Evolutionary conservation across 257 asterid genomes (phyloP).

Genomic region (Jaltomata sinuosa): DNA sequence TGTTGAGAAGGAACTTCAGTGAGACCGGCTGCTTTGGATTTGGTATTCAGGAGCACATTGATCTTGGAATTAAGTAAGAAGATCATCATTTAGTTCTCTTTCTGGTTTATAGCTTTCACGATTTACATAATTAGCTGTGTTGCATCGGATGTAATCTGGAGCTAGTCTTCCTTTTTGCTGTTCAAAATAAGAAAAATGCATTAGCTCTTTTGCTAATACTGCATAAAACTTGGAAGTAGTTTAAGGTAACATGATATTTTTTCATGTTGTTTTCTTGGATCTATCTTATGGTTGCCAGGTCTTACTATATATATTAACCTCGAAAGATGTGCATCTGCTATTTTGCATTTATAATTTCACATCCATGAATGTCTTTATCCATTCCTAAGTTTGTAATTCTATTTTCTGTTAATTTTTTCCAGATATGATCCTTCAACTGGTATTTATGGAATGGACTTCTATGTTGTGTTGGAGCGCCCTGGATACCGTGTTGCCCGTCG

Average conservation of each 20-base stretch:
- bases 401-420: not conserved
- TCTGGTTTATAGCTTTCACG: not conserved
- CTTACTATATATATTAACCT: not conserved
- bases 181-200: not conserved
- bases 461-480: conserved; percentile 53
- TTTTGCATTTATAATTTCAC: not conserved
- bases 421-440: conserved; percentile 84
- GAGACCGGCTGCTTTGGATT: conserved; percentile 80
- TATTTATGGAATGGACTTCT: conserved; percentile 82
- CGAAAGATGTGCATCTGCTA: not conserved
- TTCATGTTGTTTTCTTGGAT: not conserved
- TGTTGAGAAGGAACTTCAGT: conserved; percentile 53
- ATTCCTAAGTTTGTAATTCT: not conserved
- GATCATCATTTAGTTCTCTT: not conserved
- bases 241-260: not conserved
- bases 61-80: conserved; percentile 77
- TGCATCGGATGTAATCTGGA: not conserved
- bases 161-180: not conserved
- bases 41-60: conserved; percentile 80
- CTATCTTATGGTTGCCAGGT: not conserved
- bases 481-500: conserved; percentile 78
- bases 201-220: not conserved
- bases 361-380: not conserved
- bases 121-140: not conserved
- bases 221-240: not conserved